phyloP scores from a whole-genome alignment of 805 yeast genomes.

The Lipomyces yamadae region DNA sequence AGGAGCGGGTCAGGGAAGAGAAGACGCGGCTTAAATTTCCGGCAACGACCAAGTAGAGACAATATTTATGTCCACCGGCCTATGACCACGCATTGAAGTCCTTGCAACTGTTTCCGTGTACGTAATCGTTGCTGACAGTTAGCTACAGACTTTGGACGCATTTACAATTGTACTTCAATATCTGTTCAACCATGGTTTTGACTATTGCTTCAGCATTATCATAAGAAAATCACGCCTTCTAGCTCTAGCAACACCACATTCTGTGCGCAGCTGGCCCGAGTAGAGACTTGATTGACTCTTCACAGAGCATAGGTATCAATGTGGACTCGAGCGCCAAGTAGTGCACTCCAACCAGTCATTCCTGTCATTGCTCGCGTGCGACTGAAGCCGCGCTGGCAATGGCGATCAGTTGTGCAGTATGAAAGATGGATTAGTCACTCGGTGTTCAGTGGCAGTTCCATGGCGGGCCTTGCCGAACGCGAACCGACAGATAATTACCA shows the following conservation, averaged over 20 bases:
- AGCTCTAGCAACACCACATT: not conserved
- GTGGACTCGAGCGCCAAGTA: not conserved
- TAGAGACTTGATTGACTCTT: not conserved
- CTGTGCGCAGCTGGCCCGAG: not conserved
- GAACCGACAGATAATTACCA: not conserved
- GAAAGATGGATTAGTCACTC: constrained; percentile 2
- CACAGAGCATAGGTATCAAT: not conserved
- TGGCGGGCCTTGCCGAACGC: not conserved
- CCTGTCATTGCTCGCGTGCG: not conserved
- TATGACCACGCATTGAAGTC: not conserved
- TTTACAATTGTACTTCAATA: not conserved
- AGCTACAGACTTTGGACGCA: not conserved
- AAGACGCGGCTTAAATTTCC: not conserved
- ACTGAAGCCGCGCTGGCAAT: not conserved
- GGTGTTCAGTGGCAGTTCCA: not conserved
- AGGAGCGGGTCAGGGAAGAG: too few species aligned
- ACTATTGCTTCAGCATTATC: not conserved
- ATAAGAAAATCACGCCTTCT: not conserved
- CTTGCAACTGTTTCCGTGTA: not conserved
- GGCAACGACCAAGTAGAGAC: not conserved
- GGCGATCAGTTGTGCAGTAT: not conserved
- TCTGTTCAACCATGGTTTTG: not conserved
- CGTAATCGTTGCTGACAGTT: not conserved
- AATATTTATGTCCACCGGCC: not conserved
- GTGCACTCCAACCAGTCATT: not conserved